A percentile compares a stretch with the other conserved stretches of the same genome.
Evolutionary conservation across 371 early-diverging fungal genomes (phyloP).

Genomic region (Blakeslea trispora): DNA sequence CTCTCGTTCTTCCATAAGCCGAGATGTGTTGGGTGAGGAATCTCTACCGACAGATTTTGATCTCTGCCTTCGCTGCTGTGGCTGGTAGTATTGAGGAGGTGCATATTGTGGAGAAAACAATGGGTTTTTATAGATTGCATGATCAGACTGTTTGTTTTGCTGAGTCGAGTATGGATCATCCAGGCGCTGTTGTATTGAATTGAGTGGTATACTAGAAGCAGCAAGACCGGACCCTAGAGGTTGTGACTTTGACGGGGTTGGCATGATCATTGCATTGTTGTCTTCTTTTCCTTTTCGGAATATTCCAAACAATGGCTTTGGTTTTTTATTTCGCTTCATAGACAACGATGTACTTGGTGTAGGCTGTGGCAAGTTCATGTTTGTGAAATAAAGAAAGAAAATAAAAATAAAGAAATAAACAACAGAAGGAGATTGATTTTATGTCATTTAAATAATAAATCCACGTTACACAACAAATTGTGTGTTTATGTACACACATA

Average conservation of each 20-base stretch:
- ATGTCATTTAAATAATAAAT: not conserved
- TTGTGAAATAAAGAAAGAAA: slow-evolving; percentile 2
- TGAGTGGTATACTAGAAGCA: slow-evolving; percentile 16
- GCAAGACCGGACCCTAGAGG: slow-evolving; percentile 18
- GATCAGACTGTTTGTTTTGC: slow-evolving; percentile 6
- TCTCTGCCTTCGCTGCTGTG: slow-evolving; percentile 24
- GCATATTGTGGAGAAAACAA: slow-evolving; percentile 8
- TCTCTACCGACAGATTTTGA: slow-evolving; percentile 34
- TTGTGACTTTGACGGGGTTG: not conserved
- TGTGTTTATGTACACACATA: not conserved
- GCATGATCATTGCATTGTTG: not conserved
- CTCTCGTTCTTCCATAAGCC: slow-evolving; percentile 22
- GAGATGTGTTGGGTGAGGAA: slow-evolving; percentile 12
- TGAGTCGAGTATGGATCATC: slow-evolving; percentile 10
- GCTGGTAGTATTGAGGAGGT: slow-evolving; percentile 13
- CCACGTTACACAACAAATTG: not conserved
- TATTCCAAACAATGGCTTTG: slow-evolving; percentile 25
- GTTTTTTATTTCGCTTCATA: slow-evolving; percentile 27
- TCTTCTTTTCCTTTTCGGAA: slow-evolving; percentile 26
- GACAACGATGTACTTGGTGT: not conserved
- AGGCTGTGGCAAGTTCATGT: slow-evolving; percentile 5
- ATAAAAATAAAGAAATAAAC: too few species aligned
- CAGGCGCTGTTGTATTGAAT: slow-evolving; percentile 13
- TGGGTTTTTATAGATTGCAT: slow-evolving; percentile 12
- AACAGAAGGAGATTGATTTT: not conserved